A percentile compares a stretch with the other conserved stretches of the same genome.
Conservation (phyloP, 495 filamentous ascomycete genomes). For the Penicillium odoratum region DNA sequence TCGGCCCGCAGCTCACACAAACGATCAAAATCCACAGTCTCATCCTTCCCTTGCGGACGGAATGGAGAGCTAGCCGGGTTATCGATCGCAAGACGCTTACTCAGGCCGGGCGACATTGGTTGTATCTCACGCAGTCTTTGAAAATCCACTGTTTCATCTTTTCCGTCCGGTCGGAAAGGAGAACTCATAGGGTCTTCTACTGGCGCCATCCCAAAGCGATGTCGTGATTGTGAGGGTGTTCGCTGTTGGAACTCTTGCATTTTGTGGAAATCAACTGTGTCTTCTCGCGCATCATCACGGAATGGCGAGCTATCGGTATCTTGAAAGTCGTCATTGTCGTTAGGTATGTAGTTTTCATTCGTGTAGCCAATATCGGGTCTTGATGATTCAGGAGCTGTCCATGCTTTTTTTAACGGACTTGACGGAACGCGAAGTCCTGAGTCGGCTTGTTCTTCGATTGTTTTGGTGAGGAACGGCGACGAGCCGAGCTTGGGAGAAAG, state of each 20-base stretch:
- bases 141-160: constrained; percentile 38
- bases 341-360: constrained; percentile 16
- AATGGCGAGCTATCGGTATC: constrained; percentile 41
- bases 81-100: constrained; percentile 17
- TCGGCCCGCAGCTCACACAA: constrained; percentile 25
- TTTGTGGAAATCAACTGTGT: constrained; percentile 40
- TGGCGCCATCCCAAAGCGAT: constrained; percentile 2
- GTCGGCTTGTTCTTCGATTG: constrained; percentile 28
- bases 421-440: constrained; percentile 34
- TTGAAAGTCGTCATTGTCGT: constrained; percentile 23
- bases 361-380: constrained; percentile 12
- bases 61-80: constrained; percentile 38
- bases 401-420: constrained; percentile 35
- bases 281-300: constrained; percentile 36
- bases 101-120: constrained; percentile 13
- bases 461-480: constrained; percentile 30
- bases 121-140: constrained; percentile 24
- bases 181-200: constrained; percentile 35
- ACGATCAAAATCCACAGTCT: constrained; percentile 31
- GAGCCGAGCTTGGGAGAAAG: constrained; percentile 32
- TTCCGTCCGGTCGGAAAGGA: constrained; percentile 36
- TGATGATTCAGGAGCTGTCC: constrained; percentile 15
- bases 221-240: not conserved
- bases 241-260: constrained; percentile 5
- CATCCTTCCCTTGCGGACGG: constrained; percentile 30